Conservation (phyloP, 352 stramenopile genomes). For the Phytophthora quininea region DNA sequence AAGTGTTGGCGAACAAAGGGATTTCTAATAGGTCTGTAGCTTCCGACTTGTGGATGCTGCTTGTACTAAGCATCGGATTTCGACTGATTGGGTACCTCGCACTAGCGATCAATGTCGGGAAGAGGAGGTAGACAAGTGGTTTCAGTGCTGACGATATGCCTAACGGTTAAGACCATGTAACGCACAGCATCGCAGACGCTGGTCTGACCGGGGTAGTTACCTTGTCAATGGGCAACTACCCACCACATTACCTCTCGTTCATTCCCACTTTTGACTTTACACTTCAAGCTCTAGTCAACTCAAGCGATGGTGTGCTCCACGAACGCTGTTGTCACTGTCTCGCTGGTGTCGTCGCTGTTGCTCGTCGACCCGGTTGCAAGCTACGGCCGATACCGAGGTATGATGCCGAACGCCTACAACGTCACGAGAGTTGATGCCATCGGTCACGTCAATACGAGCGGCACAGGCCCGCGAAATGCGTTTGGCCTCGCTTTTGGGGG, state of each 20-base stretch:
- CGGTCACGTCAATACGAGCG: constrained; percentile 24
- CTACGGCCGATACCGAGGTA: constrained; percentile 10
- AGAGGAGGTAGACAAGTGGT: constrained; percentile 15
- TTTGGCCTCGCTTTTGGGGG: constrained; percentile 35
- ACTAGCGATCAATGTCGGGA: constrained; percentile 31
- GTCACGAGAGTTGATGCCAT: constrained; percentile 30
- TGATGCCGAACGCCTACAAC: constrained; percentile 37
- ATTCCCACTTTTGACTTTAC: constrained; percentile 8
- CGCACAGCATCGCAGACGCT: no score
- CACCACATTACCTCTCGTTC: no score
- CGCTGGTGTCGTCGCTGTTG: not conserved
- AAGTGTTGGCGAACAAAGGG: constrained; percentile 43
- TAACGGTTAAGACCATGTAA: no score
- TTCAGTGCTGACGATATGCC: not conserved
- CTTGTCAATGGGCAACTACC: not conserved
- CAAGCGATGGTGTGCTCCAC: constrained; percentile 16
- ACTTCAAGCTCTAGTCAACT: constrained; percentile 1
- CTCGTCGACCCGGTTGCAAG: constrained; percentile 11
- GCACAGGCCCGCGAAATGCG: constrained; percentile 19
- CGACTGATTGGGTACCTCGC: constrained; percentile 35
- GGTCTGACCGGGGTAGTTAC: not conserved
- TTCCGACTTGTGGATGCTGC: constrained; percentile 28
- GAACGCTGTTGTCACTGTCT: not conserved
- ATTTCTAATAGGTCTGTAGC: constrained; percentile 34
- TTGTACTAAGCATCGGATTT: constrained; percentile 39